Evolutionary conservation across 257 asterid genomes (phyloP), one percentile per base, ranked within the genome.

Genomic region (Paulownia fortunei): DNA sequence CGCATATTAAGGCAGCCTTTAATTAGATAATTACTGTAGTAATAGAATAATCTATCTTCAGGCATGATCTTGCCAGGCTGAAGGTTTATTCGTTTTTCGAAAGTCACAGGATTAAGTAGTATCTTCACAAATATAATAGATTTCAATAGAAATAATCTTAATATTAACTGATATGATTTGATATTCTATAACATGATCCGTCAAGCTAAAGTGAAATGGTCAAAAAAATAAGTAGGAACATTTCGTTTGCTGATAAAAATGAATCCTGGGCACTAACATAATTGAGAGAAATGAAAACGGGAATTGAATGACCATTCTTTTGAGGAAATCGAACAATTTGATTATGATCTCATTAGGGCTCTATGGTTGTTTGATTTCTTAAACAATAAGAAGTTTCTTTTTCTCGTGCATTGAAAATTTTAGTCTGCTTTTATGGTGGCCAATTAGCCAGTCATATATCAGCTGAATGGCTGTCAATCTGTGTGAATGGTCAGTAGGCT

Each of bases 401-500:
- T 44, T 54, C 52, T 24, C 3, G 9, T 46, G 19, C 41, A 30
- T 39, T 78, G 13, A 16, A 30, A 34, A 24, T 32, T 41, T 49
- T 56, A 6, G 58, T 67, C 23, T 73, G 69, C 61, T 13, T n/a
- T n/a, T 71, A 66, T 59, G 91, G 88, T 80, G 87, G 84, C 80
- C 77, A 87, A 84, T 89, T 89, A 81, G 86, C 88, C 89, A 74
- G 77, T 86, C 83, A 77, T 59, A 75, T 89, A 80, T 80, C 83
- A 76, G 86, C 82, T 49, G 41, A 61, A 73, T 76, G 65, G 78
- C 87, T 87, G 83, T 61, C 19, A 39, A 42, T 75, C 73, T 79
- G 87, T 81, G 83, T 89, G 89, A 79, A 72, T 83, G 89, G 89
- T 82, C 88, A 82, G 86, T 86, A 79, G 46, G 85, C 81, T 63